Base-by-base conservation (phyloP, 352 stramenopile species). In the Phytophthora kernoviae region DNA sequence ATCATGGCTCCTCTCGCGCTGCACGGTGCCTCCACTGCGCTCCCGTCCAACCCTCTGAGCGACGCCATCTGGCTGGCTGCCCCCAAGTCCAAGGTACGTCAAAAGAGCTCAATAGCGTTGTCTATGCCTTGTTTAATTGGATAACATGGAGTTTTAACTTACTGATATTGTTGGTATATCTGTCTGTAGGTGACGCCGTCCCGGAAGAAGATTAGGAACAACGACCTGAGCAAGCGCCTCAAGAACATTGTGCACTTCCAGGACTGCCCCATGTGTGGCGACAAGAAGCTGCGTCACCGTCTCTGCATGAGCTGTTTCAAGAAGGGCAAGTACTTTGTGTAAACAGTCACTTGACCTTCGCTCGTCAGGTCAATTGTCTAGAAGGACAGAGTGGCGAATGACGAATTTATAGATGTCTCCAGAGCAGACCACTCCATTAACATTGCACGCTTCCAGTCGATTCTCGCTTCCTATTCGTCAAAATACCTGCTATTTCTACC, bases 241-340 rank as follows among this genome's bases (percentile, higher is more conserved):
- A 94, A 94, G 77, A 95, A 95, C 77, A 95, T 95, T 52, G 87
- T 95, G 65, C 87, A 96, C 74, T 93, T 96, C 55, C 87, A 96
- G 72, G 70, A 84, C 65, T 96, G 87, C 53, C 68, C 82, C 33
- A 52, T 94, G 56, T 96, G 87, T 46, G 80, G 84, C 54, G 77
- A 90, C 63, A 96, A 96, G 83, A 96, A 96, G 65, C 69, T 96
- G 36, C 84, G 87, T 67, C 87, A 96, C 68, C 85, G 87, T 52
- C 58, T 96, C 45, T 96, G 87, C 79, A 96, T 96, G 84, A 91
- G 79, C 74, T 96, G 87, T 76, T 96, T 91, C 77, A 96, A 96
- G 80, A 94, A 96, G 78, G 87, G 87, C 78, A 93, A 86, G 67
- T 96, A 96, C 74, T 96, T 96, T 75, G 81, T 88, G 61, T 93